These are phyloP conservation scores for Eragrostis tef DNA, from an alignment of 202 grass and related monocot species.

Conservation along the genomic window DNA sequence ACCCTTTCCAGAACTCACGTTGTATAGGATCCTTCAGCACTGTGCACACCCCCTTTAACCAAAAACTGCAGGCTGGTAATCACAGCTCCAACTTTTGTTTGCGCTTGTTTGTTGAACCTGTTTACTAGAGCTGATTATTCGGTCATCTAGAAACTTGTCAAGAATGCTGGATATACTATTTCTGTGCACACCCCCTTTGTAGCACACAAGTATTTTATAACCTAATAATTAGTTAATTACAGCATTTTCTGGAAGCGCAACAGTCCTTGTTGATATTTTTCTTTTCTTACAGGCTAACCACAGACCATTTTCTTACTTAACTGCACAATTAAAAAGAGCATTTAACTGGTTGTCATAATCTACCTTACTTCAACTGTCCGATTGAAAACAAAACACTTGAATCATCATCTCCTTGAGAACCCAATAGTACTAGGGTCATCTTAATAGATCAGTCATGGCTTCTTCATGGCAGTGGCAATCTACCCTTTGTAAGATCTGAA, in stretches of 20 bases:
- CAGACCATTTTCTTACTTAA: not conserved
- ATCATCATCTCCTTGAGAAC: not conserved
- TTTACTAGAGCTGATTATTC: not conserved
- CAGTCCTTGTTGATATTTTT: not conserved
- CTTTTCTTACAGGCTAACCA: not conserved
- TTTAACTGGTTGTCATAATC: not conserved
- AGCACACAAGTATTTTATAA: not conserved
- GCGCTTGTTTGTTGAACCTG: no score
- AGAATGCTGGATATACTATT: not conserved
- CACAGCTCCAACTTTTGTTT: no score
- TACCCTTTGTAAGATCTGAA: conserved; percentile 30
- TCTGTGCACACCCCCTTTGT: not conserved
- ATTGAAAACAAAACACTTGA: not conserved
- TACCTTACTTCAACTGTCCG: not conserved
- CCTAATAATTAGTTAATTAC: not conserved
- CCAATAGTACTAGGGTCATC: not conserved
- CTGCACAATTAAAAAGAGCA: not conserved
- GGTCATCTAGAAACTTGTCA: not conserved
- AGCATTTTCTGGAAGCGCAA: not conserved
- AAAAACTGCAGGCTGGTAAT: no score
- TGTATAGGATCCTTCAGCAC: no score
- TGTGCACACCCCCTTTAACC: no score
- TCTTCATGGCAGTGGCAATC: conserved; percentile 25
- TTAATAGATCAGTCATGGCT: not conserved
- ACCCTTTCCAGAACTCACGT: no score